Base-by-base conservation (phyloP, 768 basidiomycete genomes). In the Lactifluus rugatus region DNA sequence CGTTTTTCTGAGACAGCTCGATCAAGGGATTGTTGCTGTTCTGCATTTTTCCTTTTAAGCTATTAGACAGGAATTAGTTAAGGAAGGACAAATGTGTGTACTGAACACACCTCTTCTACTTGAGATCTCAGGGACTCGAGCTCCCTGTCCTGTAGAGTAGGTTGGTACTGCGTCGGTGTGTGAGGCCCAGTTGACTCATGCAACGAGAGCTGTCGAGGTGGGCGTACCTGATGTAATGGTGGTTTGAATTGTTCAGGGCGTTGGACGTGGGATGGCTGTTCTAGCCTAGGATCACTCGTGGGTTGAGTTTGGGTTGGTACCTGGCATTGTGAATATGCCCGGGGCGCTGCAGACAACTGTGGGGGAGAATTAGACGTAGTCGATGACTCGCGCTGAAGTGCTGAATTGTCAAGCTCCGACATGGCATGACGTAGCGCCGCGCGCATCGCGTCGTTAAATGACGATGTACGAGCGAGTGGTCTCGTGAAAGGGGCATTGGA, bases 1-100 rank as follows among this genome's bases (percentile, higher is more conserved):
- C 57, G 61, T 36, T 64, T 64, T 55, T 64, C 63, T 23, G 28
- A 41, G 44, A 64, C 34, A 4, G 63, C 63, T 19, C 53, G 57
- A 44, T 59, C 48, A 14, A 62, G 57, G 5, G 37, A 52, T 31
- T 21, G 44, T 39, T 64, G 54, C 31, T 57, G 51, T 45, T 64
- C 55, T n/a, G 28, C 23, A 13, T 62, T 58, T 5, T 51, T 31
- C 23, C 23, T 51, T 32, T 49, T 54, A 11, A 64, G 48, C 63
- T 64, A 45, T n/a, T 8, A 1, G 13, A 16, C 2, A 32, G 8
- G 8, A n/a, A 37, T 59, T 7, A 54, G 44, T 1, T 11, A 23
- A 14, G n/a, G n/a, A 19, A 21, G 19, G 3, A 44, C 25, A 8
- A 28, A 9, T 21, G 6, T 1, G 11, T 21, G 14, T 21, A 16